These are phyloP conservation scores for Aspergillus novoparasiticus DNA, from an alignment of 2,329 filamentous ascomycete species.

Conservation along the genomic window DNA sequence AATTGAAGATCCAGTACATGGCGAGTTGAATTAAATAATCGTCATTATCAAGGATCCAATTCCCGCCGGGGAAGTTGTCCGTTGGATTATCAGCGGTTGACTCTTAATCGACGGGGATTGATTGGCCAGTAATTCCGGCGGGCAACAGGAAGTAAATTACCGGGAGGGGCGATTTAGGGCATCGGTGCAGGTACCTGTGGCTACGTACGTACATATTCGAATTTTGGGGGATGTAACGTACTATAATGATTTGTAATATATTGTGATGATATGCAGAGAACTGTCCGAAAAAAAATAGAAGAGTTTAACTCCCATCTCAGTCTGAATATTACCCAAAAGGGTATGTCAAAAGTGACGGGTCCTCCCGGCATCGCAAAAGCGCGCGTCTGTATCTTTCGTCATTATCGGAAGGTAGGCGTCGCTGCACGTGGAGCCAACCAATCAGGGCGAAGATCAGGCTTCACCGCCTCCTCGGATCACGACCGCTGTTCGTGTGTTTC, in stretches of 20 bases:
- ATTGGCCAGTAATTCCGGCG: neutral
- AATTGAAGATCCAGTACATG: neutral
- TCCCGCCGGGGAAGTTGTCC: neutral
- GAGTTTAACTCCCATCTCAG: too few relatives aligned
- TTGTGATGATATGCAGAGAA: neutral
- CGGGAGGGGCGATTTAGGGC: neutral
- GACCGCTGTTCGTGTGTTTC: constrained; percentile 1
- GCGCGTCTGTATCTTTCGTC: constrained; percentile 3
- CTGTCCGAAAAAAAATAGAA: too few relatives aligned
- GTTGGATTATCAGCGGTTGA: neutral
- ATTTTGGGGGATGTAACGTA: neutral
- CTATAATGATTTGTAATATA: neutral
- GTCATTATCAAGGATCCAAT: neutral
- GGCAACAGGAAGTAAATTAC: neutral
- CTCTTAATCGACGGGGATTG: neutral
- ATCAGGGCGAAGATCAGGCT: neutral
- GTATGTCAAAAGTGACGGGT: neutral
- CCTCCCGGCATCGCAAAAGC: neutral
- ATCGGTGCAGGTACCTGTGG: neutral
- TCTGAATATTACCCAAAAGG: too few relatives aligned
- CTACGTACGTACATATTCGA: neutral
- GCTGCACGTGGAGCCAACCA: neutral
- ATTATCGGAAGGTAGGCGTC: neutral
- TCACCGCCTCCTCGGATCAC: constrained; percentile 7
- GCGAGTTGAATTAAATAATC: neutral